phyloP scores from a whole-genome alignment of 2,329 filamentous ascomycete genomes.

The Fusarium ramigenum region DNA sequence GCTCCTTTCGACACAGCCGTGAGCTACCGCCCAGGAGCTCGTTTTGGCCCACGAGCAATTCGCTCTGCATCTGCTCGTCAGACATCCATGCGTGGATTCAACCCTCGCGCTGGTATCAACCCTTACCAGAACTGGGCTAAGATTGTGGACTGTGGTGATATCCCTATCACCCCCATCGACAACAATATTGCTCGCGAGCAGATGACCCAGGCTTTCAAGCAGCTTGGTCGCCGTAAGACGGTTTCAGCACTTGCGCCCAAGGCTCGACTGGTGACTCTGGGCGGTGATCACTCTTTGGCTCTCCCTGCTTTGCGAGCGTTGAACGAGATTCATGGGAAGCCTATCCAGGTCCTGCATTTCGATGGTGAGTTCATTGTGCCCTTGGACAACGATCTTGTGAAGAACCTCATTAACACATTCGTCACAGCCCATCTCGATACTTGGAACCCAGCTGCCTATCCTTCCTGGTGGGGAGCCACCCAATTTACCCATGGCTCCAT shows the following conservation, averaged over 20 bases:
- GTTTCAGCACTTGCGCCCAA: constrained; percentile 47
- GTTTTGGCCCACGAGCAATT: constrained; percentile 89
- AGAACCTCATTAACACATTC: not conserved
- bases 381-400: not conserved
- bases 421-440: constrained; percentile 75
- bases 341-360: constrained; percentile 78
- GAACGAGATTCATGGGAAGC: constrained; percentile 67
- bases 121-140: constrained; percentile 85
- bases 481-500: constrained; percentile 89
- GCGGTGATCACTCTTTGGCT: constrained; percentile 77
- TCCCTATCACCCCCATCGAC: constrained; percentile 87
- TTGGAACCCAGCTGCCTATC: constrained; percentile 85
- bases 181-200: constrained; percentile 83
- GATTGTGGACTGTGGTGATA: constrained; percentile 90
- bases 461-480: constrained; percentile 72
- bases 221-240: constrained; percentile 64
- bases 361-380: constrained; percentile 54
- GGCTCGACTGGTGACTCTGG: constrained; percentile 73
- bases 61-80: constrained; percentile 85
- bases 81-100: constrained; percentile 80
- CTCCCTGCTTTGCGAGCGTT: constrained; percentile 75
- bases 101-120: constrained; percentile 83
- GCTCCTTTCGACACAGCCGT: constrained; percentile 80
- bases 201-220: constrained; percentile 82
- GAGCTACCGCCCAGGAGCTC: constrained; percentile 68